phyloP scores from a whole-genome alignment of 2,329 filamentous ascomycete species.

The Colletotrichum orbiculare region DNA sequence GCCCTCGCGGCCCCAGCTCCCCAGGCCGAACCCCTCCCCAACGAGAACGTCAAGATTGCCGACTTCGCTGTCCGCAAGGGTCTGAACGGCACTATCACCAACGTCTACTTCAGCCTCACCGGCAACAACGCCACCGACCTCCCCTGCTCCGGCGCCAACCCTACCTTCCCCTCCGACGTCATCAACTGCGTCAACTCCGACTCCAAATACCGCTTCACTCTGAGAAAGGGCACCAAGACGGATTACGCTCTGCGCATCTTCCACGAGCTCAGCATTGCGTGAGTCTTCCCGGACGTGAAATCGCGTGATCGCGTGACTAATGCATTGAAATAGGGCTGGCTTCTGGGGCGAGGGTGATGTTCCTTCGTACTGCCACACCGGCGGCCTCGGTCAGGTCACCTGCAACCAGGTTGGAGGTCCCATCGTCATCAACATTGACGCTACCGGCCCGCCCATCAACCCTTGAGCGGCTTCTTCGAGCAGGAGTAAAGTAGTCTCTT shows the following conservation, averaged over 20 bases:
- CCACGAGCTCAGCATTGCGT: conserved; percentile 40
- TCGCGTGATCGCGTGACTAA: background rate
- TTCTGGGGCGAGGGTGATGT: conserved; percentile 38
- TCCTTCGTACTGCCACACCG: conserved; percentile 39
- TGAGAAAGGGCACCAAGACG: conserved; percentile 34
- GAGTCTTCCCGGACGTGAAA: conserved; percentile 26
- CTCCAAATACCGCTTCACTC: conserved; percentile 44
- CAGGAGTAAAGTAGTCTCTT: background rate
- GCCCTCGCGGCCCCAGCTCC: conserved; percentile 38
- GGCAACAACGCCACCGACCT: conserved; percentile 38
- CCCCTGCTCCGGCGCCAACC: conserved; percentile 32
- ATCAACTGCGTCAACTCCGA: conserved; percentile 42
- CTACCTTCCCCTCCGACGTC: conserved; percentile 39
- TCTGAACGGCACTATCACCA: conserved; percentile 29
- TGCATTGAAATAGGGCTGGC: conserved; percentile 28
- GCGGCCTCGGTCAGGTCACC: conserved; percentile 36
- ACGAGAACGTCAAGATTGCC: conserved; percentile 42
- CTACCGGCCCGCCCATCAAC: conserved; percentile 13
- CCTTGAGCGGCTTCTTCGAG: background rate
- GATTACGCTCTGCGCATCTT: conserved; percentile 40
- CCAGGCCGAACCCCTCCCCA: conserved; percentile 5
- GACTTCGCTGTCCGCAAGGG: conserved; percentile 41
- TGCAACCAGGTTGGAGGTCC: conserved; percentile 37
- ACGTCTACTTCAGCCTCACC: conserved; percentile 40
- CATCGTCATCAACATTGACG: conserved; percentile 37